Evolutionary conservation across 2,329 filamentous ascomycete species (phyloP).

Genomic region (Neopestalotiopsis rosae): DNA sequence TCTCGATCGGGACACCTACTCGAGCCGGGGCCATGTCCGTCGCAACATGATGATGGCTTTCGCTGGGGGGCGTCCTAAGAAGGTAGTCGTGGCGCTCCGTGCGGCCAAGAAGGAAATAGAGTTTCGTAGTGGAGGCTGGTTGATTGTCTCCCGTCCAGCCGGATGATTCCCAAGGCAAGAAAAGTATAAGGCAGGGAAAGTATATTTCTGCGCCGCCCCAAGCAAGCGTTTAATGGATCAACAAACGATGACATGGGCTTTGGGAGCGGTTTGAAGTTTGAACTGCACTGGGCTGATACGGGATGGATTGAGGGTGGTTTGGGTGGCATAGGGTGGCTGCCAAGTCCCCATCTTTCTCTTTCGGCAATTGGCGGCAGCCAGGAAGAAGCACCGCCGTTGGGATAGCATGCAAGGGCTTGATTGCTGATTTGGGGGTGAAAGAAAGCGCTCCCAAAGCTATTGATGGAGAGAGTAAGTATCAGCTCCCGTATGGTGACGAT

Average conservation of each 20-base stretch:
- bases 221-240: background rate
- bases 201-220: conserved; percentile 9
- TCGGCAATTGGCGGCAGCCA: conserved; percentile 15
- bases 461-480: background rate
- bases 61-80: background rate
- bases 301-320: background rate
- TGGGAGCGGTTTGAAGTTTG: background rate
- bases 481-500: background rate
- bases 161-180: background rate
- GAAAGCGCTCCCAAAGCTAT: background rate
- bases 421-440: background rate
- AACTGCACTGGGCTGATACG: background rate
- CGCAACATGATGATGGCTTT: background rate
- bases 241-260: background rate
- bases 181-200: background rate
- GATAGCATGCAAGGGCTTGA: background rate
- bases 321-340: background rate
- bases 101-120: background rate
- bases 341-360: background rate
- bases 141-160: conserved; percentile 5
- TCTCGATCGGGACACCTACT: conserved; percentile 2
- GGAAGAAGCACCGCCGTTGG: background rate
- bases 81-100: background rate
- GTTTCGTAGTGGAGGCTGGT: conserved; percentile 6
- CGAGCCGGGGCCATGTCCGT: background rate